A percentile compares a stretch with the other conserved stretches of the same genome.
phyloP scores from a whole-genome alignment of 106 monocot genomes.

The Posidonia australis region DNA sequence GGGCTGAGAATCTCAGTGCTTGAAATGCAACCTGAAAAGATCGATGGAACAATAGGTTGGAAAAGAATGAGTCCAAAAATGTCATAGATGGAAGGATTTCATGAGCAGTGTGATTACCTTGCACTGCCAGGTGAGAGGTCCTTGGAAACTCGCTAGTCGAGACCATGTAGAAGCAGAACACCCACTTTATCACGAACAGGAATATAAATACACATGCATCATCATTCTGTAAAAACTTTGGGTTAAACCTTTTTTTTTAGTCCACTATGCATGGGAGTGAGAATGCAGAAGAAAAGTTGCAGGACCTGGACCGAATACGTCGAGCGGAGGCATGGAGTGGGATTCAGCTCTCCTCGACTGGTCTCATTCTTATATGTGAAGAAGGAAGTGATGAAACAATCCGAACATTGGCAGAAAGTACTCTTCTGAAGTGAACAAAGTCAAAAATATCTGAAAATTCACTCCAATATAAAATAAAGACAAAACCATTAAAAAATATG shows the following conservation, averaged over 20 bases:
- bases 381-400: slow-evolving; percentile 77
- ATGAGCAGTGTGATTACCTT: slow-evolving; percentile 28
- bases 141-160: slow-evolving; percentile 83
- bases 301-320: slow-evolving; percentile 58
- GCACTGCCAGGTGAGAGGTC: slow-evolving; percentile 82
- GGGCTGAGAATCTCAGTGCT: slow-evolving; percentile 61
- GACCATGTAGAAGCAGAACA: slow-evolving; percentile 68
- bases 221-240: neutral
- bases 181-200: slow-evolving; percentile 29
- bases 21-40: slow-evolving; percentile 64
- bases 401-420: slow-evolving; percentile 55
- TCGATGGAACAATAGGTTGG: neutral
- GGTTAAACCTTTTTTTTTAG: neutral
- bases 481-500: neutral
- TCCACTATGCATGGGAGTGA: neutral
- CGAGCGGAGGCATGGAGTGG: slow-evolving; percentile 56
- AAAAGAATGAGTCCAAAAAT: neutral
- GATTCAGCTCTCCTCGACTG: slow-evolving; percentile 53
- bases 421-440: slow-evolving; percentile 72
- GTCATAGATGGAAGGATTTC: neutral
- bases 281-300: neutral
- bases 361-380: slow-evolving; percentile 56
- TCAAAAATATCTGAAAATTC: slow-evolving; percentile 92
- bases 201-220: neutral
- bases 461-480: slow-evolving; percentile 19